These are phyloP conservation scores for Hypomyces perniciosus DNA, from an alignment of 2,329 filamentous ascomycete species.

Conservation along the genomic window DNA sequence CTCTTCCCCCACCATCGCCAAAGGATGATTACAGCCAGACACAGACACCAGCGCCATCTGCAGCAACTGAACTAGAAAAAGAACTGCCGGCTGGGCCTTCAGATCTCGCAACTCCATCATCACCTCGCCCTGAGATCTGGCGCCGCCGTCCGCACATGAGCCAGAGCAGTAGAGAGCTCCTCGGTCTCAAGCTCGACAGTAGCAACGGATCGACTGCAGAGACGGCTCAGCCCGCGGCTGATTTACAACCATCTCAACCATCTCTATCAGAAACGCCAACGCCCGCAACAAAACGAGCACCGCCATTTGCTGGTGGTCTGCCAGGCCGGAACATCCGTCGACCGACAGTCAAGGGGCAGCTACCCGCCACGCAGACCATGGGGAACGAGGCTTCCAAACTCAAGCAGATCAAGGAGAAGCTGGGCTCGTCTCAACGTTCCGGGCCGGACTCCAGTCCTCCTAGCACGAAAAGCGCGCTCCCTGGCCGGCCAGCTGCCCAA, in stretches of 20 bases:
- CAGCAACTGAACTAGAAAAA: neutral
- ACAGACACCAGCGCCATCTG: neutral
- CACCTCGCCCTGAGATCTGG: conserved; percentile 37
- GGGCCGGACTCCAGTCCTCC: conserved; percentile 8
- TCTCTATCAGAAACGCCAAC: neutral
- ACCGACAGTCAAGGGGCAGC: conserved; percentile 12
- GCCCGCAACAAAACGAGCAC: conserved; percentile 10
- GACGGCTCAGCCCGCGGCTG: conserved; percentile 11
- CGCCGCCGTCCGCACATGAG: conserved; percentile 45
- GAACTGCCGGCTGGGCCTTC: conserved; percentile 11
- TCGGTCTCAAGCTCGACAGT: conserved; percentile 42
- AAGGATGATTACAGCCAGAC: conserved; percentile 11
- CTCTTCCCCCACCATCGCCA: conserved; percentile 11
- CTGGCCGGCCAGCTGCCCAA: conserved; percentile 20
- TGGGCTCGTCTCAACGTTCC: conserved; percentile 20
- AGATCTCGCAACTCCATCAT: conserved; percentile 21
- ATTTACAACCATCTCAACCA: neutral
- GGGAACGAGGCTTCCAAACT: conserved; percentile 29
- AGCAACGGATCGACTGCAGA: conserved; percentile 47
- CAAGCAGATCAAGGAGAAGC: conserved; percentile 25
- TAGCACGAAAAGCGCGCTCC: conserved; percentile 1
- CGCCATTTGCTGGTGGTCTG: conserved; percentile 18
- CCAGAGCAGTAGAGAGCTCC: conserved; percentile 40
- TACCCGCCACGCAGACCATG: conserved; percentile 23
- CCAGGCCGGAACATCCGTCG: conserved; percentile 25